phyloP scores from a whole-genome alignment of 139 green algal genomes.

The Zygnema circumcarinatum region DNA sequence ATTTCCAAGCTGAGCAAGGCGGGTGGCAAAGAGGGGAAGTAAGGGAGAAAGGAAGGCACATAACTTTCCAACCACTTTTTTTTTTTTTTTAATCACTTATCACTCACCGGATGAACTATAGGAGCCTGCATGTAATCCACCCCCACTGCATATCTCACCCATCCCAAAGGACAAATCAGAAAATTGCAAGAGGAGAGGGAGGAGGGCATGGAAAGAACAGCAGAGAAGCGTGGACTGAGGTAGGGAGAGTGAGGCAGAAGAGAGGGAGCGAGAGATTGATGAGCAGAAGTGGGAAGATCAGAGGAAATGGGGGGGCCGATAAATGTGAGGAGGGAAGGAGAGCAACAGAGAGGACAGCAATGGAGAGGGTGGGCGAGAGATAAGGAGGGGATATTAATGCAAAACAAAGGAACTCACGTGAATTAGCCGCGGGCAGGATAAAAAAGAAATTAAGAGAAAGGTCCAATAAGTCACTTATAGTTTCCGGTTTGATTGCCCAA shows the following conservation, averaged over 20 bases:
- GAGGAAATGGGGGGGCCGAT: not conserved
- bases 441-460: constrained; percentile 57
- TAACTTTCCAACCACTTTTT: not conserved
- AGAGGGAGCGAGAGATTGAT: constrained; percentile 2
- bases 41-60: not conserved
- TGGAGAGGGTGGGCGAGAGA: not conserved
- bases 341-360: not conserved
- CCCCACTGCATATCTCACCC: not conserved
- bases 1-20: not conserved
- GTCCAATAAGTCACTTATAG: constrained; percentile 19
- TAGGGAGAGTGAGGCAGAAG: not conserved
- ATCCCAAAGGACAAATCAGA: not conserved
- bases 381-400: not conserved
- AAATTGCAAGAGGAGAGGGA: not conserved
- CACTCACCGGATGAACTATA: constrained; percentile 13
- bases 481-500: constrained; percentile 34
- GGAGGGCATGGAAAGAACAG: not conserved
- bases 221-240: not conserved
- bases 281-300: not conserved
- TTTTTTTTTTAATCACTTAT: not conserved
- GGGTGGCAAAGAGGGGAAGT: not conserved
- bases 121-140: not conserved
- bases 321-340: not conserved
- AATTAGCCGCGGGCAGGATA: constrained; percentile 33
- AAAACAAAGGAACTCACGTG: constrained; percentile 28